phyloP scores from a whole-genome alignment of 805 yeast species.

The Monosporozyma aerobia region DNA sequence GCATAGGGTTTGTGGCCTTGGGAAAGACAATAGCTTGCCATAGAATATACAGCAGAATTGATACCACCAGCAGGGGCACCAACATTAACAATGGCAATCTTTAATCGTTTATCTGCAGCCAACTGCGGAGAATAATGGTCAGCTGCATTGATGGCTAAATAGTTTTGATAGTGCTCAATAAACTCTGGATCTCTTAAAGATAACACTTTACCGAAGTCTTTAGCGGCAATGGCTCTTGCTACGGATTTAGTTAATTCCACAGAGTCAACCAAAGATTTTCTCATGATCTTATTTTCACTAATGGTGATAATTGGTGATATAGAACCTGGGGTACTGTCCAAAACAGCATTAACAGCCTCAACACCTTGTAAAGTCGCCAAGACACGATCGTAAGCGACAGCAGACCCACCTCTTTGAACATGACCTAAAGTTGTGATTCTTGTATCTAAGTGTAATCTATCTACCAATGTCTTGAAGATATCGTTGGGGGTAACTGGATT shows the following conservation, averaged over 20 bases:
- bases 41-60: slow-evolving; percentile 66
- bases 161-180: slow-evolving; percentile 53
- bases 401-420: slow-evolving; percentile 77
- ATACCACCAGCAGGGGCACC: slow-evolving; percentile 79
- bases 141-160: slow-evolving; percentile 56
- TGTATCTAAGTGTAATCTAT: slow-evolving; percentile 61
- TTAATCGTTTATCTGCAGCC: slow-evolving; percentile 45
- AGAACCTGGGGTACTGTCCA: slow-evolving; percentile 57
- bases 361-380: slow-evolving; percentile 75
- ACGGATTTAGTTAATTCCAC: slow-evolving; percentile 63
- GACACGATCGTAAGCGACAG: slow-evolving; percentile 64
- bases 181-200: slow-evolving; percentile 62
- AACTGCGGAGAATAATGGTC: slow-evolving; percentile 54
- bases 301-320: slow-evolving; percentile 75
- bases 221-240: slow-evolving; percentile 55
- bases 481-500: slow-evolving; percentile 57
- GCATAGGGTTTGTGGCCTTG: slow-evolving; percentile 66
- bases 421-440: slow-evolving; percentile 72
- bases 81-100: slow-evolving; percentile 61
- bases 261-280: slow-evolving; percentile 63
- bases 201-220: slow-evolving; percentile 66
- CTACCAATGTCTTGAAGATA: slow-evolving; percentile 57
- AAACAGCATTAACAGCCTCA: slow-evolving; percentile 67
- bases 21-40: slow-evolving; percentile 65
- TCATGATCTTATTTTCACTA: slow-evolving; percentile 58